Evolutionary conservation across 768 basidiomycete genomes (phyloP).

Genomic region (Mycena kentingensis): DNA sequence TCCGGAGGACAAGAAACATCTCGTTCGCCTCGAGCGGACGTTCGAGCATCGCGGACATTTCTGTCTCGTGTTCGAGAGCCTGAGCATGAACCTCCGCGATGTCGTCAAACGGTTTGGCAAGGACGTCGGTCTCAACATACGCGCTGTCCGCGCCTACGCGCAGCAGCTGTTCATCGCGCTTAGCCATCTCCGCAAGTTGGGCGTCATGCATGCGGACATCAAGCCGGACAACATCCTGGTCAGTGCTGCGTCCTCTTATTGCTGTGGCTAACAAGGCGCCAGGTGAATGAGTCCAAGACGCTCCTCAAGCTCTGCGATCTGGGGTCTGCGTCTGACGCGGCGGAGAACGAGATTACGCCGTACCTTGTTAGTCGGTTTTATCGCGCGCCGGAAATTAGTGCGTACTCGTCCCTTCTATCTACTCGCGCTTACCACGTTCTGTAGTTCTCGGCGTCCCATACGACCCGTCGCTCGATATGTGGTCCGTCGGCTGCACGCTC

Average conservation of each 20-base stretch:
- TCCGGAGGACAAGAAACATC: constrained; percentile 95
- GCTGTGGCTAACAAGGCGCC: neutral
- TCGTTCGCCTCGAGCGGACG: constrained; percentile 88
- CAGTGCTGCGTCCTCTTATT: constrained; percentile 31
- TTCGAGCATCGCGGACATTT: constrained; percentile 98
- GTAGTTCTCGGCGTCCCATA: constrained; percentile 93
- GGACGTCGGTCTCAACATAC: constrained; percentile 93
- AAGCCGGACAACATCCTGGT: constrained; percentile 98
- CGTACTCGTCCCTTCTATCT: constrained; percentile 5
- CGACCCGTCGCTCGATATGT: constrained; percentile 90
- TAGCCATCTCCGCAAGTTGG: constrained; percentile 81
- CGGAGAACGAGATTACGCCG: constrained; percentile 96
- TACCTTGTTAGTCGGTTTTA: constrained; percentile 98
- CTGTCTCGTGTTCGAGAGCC: constrained; percentile 91
- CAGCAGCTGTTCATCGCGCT: constrained; percentile 93
- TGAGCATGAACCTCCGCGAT: constrained; percentile 98
- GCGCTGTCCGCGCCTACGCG: constrained; percentile 97
- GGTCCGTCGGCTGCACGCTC: constrained; percentile 98
- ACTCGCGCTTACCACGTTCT: constrained; percentile 19
- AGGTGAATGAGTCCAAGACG: constrained; percentile 97
- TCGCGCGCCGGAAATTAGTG: constrained; percentile 98
- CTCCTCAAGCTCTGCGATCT: constrained; percentile 93
- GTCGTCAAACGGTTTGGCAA: constrained; percentile 98
- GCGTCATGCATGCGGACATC: constrained; percentile 97
- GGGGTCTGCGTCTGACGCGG: constrained; percentile 93